Evolutionary conservation across 306 rosid species (phyloP), one percentile per base, ranked within the genome.

Genomic region (Delonix regia): DNA sequence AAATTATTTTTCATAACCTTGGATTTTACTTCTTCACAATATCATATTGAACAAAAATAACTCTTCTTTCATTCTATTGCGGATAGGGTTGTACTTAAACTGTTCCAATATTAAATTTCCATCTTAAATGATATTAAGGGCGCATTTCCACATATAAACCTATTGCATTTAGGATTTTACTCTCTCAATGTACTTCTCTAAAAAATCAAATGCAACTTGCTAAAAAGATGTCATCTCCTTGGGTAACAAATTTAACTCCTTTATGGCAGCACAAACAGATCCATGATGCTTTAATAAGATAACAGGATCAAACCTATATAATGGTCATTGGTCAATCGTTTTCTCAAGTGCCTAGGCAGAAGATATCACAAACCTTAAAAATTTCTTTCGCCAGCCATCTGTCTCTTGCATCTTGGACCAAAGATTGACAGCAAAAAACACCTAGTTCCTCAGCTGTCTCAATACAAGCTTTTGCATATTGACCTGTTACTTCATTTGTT

Each of bases 341-440:
- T 57, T 69, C 11, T 81, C 3, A 18, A 71, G 68, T 60, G 66
- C 33, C n/a, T 16, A 81, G 62, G 71, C 25, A 62, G 61, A 45
- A 80, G 52, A 30, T 10, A 75, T 33, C 52, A 83, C 88, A 81
- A 85, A 92, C 99, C 98, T 82, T 74, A 95, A 81, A 85, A 86
- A 83, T 80, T 88, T 92, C 78, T 87, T 88, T 87, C 81, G 96
- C 99, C 99, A 92, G 76, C 93, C 94, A 39, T 78, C 94, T n/a
- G 88, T 88, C 86, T 95, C 97, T 83, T 95, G 99, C 89, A 95
- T 73, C 86, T 88, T 88, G 81, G 94, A 88, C 99, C 99, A 95
- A n/a, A 95, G 81, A 85, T 95, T 82, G 78, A 95, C 66, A 78
- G 28, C 55, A 70, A n/a, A n/a, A n/a, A 67, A 86, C 62, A 56